These are phyloP conservation scores for Neurospora intermedia DNA, from an alignment of 495 filamentous ascomycete genomes.

Conservation along the genomic window DNA sequence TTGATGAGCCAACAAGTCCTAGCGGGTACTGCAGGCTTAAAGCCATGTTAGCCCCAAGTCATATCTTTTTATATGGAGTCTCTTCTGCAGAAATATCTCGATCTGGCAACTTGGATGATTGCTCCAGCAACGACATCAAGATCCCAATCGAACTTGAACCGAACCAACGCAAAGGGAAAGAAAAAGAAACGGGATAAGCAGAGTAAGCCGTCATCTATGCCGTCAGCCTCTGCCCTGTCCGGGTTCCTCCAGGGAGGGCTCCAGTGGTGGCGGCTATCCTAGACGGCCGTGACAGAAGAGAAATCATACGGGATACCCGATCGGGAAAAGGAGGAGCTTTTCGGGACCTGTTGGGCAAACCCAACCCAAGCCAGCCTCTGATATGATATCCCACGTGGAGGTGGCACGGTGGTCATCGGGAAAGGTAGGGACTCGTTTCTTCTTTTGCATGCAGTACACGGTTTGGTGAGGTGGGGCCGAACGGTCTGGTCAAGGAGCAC, in stretches of 20 bases:
- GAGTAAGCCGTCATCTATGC: background rate
- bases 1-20: background rate
- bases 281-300: background rate
- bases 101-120: background rate
- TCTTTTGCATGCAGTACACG: background rate
- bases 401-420: constrained; percentile 2
- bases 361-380: background rate
- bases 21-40: background rate
- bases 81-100: background rate
- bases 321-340: background rate
- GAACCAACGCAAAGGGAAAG: background rate
- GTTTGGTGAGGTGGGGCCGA: constrained; percentile 8
- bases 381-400: no score
- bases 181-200: background rate
- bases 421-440: constrained; percentile 5
- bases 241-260: background rate
- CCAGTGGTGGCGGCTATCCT: background rate
- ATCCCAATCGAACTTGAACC: background rate
- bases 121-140: background rate
- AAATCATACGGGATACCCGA: background rate
- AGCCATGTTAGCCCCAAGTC: background rate
- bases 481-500: background rate
- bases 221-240: constrained; percentile 1
- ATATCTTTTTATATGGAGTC: background rate
- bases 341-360: constrained; percentile 1